Evolutionary conservation across 768 basidiomycete species (phyloP), one percentile per base, ranked within the genome.

Genomic region (Pleurotus sapidus): DNA sequence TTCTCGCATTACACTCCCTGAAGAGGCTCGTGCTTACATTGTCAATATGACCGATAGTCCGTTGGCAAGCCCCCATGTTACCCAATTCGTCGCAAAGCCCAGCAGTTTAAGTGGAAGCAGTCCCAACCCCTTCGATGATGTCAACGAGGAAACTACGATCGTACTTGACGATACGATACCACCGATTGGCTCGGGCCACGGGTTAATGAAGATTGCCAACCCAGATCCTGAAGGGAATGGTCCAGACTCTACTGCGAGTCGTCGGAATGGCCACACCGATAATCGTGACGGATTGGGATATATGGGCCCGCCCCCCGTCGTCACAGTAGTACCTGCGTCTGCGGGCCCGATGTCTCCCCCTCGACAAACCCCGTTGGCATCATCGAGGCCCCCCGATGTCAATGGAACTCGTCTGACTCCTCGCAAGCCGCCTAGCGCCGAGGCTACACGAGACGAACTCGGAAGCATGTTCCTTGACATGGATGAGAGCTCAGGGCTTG

Each of bases 1-100:
- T 50, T 91, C 88, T 7, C 79, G 81, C 20, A 81, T 87, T 49
- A 83, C 86, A 34, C 76, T 91, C 38, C 88, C 91, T 1, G 89
- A 91, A 55, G 91, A 93, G 67, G 87, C 90, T 14, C 83, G 77
- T 60, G 84, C 81, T 48, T 91, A 89, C 64, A 86, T 90, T 20
- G 77, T 83, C 38, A 83, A 79, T 62, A 84, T 89, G 80, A 71
- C 71, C 38, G 88, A 90, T 56, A 86, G 84, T 4, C 86, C 89
- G 2, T 65, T 73, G 6, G 71, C 81, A 24, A 87, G 83, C 64
- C 84, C 87, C 5, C 69, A 70, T 45, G 68, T 71, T 8, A 75
- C 78, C 53, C 63, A 63, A 5, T 80, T 79, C 61, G 67, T 64
- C 11, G 60, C 71, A 3, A 65, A 65, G 56, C 64, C 66, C 46